Evolutionary conservation across 1,284 basidiomycete genomes (phyloP), one percentile per base, ranked within the genome.

Genomic region (Athelia sp.): DNA sequence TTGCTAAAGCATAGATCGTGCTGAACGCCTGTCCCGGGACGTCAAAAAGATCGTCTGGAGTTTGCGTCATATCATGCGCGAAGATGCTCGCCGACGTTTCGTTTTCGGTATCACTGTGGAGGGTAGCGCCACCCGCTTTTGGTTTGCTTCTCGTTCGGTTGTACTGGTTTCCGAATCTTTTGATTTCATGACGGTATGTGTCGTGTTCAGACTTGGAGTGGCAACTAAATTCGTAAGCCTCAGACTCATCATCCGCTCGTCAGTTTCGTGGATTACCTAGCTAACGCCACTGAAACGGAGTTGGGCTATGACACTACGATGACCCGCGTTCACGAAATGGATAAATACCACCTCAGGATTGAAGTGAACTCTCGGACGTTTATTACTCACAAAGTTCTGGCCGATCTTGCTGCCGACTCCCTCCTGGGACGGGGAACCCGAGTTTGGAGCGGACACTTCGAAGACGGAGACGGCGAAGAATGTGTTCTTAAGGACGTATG

Each of bases 11-110:
- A n/a, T n/a, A 84, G 66, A 84, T 83, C 61, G 82, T 84, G 75
- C 76, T 76, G 74, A 82, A 82, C 76, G 45, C 40, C 45, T 56
- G n/a, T n/a, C n/a, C n/a, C n/a, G n/a, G 57, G 50, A 57, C 35
- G 40, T 45, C 13, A 15, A 31, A 14, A 51, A 57, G 42, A 22
- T 54, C 14, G 44, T 59, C 3, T 51, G 51, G 51, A 52, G 36
- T 23, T 43, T 50, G 4, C 52, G 54, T 11, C 48, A 55, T 29
- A 43, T 55, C 15, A 46, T 59, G 34, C 36, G 48, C 15, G 36
- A 45, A 13, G 56, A 59, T 47, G 48, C 52, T 1, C 40, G 56
- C n/a, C 48, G 53, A n/a, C 45, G 53, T 0, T 50, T 50, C 19
- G 43, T 50, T 0, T 56, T 50, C 44, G 56, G 53, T 3, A 43